These are phyloP conservation scores for Pythium myriotylum DNA, from an alignment of 352 stramenopile genomes.

Conservation along the genomic window DNA sequence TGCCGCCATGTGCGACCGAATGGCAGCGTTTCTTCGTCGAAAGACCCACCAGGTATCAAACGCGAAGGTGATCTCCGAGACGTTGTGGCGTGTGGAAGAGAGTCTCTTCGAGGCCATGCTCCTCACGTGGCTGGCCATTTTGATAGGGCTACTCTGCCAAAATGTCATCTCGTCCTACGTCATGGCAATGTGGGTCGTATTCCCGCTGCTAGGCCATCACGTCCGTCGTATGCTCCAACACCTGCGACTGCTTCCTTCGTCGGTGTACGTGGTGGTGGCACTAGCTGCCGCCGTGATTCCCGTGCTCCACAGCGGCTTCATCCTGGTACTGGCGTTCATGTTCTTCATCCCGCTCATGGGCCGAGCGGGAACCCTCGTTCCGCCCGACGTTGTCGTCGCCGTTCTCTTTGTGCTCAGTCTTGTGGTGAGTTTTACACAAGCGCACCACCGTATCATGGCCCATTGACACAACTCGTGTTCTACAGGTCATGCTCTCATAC, in stretches of 20 bases:
- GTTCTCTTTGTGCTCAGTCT: conserved; percentile 53
- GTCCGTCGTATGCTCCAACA: conserved; percentile 42
- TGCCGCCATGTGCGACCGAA: conserved; percentile 58
- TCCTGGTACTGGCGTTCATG: conserved; percentile 58
- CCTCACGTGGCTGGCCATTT: conserved; percentile 41
- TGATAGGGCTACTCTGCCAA: conserved; percentile 40
- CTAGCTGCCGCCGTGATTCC: conserved; percentile 53
- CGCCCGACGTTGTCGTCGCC: conserved; percentile 58
- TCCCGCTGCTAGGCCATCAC: conserved; percentile 57
- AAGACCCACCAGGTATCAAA: background rate
- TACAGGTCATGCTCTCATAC: conserved; percentile 43
- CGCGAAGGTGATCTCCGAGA: conserved; percentile 6
- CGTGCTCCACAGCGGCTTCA: conserved; percentile 61
- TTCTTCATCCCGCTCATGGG: conserved; percentile 82
- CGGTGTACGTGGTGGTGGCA: conserved; percentile 51
- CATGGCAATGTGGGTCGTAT: conserved; percentile 62
- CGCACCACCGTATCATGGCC: background rate
- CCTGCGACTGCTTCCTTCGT: conserved; percentile 39
- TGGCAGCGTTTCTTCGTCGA: conserved; percentile 37
- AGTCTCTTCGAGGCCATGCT: conserved; percentile 68
- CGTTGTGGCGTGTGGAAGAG: conserved; percentile 57
- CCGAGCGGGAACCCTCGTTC: conserved; percentile 52
- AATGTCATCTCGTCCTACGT: conserved; percentile 66
- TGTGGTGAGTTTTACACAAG: conserved; percentile 33
- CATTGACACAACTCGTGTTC: background rate